Evolutionary conservation across 2,329 filamentous ascomycete species (phyloP).

Genomic region (Laburnicola sp.): DNA sequence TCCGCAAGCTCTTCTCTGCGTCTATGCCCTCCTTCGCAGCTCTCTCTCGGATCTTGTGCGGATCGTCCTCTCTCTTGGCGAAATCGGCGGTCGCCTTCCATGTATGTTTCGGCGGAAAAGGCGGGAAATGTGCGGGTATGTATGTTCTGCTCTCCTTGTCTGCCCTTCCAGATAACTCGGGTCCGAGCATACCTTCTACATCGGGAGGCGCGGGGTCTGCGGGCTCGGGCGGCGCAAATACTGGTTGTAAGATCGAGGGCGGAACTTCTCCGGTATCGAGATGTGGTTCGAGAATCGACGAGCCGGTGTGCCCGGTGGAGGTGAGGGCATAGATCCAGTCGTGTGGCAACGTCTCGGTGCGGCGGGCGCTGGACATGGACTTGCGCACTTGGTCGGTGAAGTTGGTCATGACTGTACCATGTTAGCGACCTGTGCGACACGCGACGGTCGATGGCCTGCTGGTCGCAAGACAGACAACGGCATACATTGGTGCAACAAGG

Average conservation of each 20-base stretch:
- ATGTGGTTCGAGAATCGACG: conserved; percentile 46
- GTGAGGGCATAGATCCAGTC: conserved; percentile 62
- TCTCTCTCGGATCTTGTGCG: conserved; percentile 62
- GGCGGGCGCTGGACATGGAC: conserved; percentile 61
- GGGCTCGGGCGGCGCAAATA: conserved; percentile 47
- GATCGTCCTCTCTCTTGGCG: conserved; percentile 61
- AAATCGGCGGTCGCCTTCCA: conserved; percentile 64
- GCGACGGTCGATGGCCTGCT: conserved; percentile 2
- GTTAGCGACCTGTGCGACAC: conserved; percentile 21
- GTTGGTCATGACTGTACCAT: conserved; percentile 55
- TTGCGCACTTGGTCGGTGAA: conserved; percentile 58
- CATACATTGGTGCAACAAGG: conserved; percentile 63
- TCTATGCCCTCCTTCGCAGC: conserved; percentile 67
- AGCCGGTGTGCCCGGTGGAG: conserved; percentile 44
- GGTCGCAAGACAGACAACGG: conserved; percentile 22
- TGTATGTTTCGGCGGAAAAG: conserved; percentile 66
- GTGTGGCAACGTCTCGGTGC: conserved; percentile 58
- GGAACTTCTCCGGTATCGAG: conserved; percentile 47
- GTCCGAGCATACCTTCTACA: conserved; percentile 55
- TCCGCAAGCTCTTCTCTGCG: conserved; percentile 66
- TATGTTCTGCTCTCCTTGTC: conserved; percentile 55
- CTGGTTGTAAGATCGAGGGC: conserved; percentile 42
- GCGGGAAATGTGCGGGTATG: conserved; percentile 64
- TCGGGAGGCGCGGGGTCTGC: conserved; percentile 47
- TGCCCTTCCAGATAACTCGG: conserved; percentile 53